These are phyloP conservation scores for Asclepias syriaca DNA, from an alignment of 257 asterid species.

Conservation along the genomic window DNA sequence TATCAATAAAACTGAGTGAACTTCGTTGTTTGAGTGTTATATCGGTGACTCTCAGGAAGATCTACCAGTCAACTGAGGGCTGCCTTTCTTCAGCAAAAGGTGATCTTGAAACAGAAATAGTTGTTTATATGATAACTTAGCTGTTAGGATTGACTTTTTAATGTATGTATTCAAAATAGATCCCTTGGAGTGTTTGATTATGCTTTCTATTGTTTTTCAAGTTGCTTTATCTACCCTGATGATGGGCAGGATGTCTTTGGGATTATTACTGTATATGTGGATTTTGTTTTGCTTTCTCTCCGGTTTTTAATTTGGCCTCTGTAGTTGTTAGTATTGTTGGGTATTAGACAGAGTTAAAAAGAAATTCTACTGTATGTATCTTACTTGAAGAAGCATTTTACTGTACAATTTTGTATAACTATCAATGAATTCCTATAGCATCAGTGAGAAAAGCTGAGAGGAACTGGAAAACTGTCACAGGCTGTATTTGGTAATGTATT, in stretches of 20 bases:
- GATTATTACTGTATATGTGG: not conserved
- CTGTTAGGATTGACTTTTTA: no score
- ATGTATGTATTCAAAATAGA: no score
- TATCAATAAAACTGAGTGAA: no score
- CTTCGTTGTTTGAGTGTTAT: not conserved
- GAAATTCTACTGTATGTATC: not conserved
- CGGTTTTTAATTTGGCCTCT: not conserved
- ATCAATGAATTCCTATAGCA: not conserved
- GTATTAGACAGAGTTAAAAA: no score
- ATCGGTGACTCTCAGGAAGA: not conserved
- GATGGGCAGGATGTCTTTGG: constrained; percentile 1
- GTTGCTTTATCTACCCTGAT: not conserved
- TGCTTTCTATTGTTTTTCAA: no score
- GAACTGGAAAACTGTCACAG: not conserved
- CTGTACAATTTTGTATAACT: not conserved
- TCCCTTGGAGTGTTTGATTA: no score
- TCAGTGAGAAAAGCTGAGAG: no score
- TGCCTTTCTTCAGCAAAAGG: not conserved
- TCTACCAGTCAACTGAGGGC: not conserved
- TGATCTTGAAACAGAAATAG: not conserved
- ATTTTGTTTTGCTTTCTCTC: not conserved
- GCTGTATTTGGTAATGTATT: not conserved
- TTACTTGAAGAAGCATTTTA: not conserved
- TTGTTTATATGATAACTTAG: not conserved
- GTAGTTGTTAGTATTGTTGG: not conserved